phyloP scores from a whole-genome alignment of 78 protist species.

The Bodo saltans region DNA sequence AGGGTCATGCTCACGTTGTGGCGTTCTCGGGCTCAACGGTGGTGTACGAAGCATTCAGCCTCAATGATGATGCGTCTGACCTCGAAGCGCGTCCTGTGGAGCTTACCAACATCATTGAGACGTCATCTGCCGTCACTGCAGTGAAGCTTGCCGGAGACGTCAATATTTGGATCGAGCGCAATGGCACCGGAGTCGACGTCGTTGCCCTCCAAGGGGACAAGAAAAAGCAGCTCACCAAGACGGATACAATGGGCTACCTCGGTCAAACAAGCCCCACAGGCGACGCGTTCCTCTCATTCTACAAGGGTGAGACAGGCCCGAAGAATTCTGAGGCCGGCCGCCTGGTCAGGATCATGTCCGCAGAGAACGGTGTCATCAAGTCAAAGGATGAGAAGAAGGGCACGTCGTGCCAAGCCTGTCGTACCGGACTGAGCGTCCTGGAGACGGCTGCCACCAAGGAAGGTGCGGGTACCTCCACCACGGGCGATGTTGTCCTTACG shows the following conservation, averaged over 20 bases:
- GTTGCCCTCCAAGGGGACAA: background rate
- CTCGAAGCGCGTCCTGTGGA: no score
- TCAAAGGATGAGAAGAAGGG: no score
- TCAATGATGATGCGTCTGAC: no score
- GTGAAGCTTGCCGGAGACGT: background rate
- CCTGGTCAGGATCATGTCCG: background rate
- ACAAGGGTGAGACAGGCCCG: background rate
- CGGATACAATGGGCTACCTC: background rate
- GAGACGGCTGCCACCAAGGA: no score
- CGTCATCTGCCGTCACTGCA: background rate
- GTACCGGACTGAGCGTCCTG: no score
- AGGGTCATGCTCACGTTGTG: background rate
- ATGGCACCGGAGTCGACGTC: background rate
- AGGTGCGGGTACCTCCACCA: no score
- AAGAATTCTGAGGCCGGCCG: background rate
- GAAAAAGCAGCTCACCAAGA: background rate
- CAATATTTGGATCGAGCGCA: background rate
- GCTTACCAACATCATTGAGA: no score
- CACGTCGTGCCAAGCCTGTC: no score
- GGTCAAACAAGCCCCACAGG: background rate
- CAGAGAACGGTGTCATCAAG: no score
- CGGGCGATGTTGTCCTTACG: no score
- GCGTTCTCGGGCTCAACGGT: background rate
- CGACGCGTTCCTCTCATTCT: background rate
- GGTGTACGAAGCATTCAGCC: no score